Percentiles rank a stretch among this genome's conserved stretches.
Conservation (phyloP, 768 basidiomycete genomes). For the Chalciporus piperatus region DNA sequence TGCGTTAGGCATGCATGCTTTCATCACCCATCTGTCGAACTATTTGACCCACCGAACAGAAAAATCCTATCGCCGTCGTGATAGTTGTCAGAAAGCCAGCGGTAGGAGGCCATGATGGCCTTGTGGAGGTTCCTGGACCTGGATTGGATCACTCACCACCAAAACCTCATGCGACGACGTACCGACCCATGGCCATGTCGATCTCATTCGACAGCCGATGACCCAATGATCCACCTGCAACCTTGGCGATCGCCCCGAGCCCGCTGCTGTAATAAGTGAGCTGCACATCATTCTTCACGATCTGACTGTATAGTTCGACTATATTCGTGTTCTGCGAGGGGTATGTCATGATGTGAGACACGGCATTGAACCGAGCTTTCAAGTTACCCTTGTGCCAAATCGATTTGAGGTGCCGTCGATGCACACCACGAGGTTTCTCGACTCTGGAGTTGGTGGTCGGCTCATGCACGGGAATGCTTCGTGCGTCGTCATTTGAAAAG, state of each 20-base stretch:
- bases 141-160: background rate
- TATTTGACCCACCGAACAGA: slow-evolving; percentile 36
- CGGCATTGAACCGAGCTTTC: background rate
- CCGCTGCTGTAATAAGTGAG: slow-evolving; percentile 43
- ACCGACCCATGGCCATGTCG: slow-evolving; percentile 40
- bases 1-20: background rate
- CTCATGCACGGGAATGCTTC: background rate
- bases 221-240: slow-evolving; percentile 13
- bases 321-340: slow-evolving; percentile 39
- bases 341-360: background rate
- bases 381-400: slow-evolving; percentile 32
- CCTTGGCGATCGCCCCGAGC: slow-evolving; percentile 35
- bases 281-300: slow-evolving; percentile 34
- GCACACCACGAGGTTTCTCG: slow-evolving; percentile 30
- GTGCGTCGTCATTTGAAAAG: slow-evolving; percentile 5
- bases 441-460: background rate
- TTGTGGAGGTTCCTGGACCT: slow-evolving; percentile 34
- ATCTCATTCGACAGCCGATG: slow-evolving; percentile 25
- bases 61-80: slow-evolving; percentile 37
- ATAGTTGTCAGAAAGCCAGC: slow-evolving; percentile 42
- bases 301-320: slow-evolving; percentile 37
- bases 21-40: background rate
- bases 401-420: slow-evolving; percentile 42
- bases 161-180: background rate
- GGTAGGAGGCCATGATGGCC: slow-evolving; percentile 35